phyloP scores from a whole-genome alignment of 2,329 filamentous ascomycete genomes.

The Phaeosphaeria sp. region DNA sequence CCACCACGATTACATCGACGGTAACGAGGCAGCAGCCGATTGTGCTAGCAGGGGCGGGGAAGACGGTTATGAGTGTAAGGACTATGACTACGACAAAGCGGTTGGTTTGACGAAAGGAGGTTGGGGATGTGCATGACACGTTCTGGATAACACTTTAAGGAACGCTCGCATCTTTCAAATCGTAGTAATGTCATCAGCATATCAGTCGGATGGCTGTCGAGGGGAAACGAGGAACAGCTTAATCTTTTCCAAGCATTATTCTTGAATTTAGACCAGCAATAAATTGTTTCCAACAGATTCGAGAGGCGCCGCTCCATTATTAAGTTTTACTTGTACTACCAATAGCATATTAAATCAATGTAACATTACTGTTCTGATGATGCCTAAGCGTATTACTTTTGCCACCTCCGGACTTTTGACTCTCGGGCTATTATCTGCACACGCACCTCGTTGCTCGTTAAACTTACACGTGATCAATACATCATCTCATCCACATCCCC shows the following conservation, averaged over 20 bases:
- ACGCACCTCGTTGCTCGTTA: not conserved
- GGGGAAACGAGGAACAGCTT: too few species aligned
- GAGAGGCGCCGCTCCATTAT: not conserved
- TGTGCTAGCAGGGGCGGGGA: not conserved
- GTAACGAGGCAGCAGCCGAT: not conserved
- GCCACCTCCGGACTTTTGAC: not conserved
- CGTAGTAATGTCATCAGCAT: too few species aligned
- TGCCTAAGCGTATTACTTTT: not conserved
- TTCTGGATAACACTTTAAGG: not conserved
- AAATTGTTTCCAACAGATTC: not conserved
- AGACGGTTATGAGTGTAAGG: not conserved
- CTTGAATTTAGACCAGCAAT: too few species aligned
- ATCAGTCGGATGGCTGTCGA: too few species aligned
- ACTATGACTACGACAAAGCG: not conserved
- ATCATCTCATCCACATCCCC: slow-evolving; percentile 29
- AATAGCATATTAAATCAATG: not conserved
- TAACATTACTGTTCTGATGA: not conserved
- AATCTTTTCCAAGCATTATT: too few species aligned
- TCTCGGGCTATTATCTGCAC: not conserved
- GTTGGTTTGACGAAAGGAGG: not conserved
- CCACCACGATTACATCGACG: not conserved
- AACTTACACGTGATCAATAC: slow-evolving; percentile 7
- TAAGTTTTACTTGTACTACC: not conserved
- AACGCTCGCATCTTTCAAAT: too few species aligned
- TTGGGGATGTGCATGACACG: not conserved